Conservation (phyloP, 306 rosid genomes). For the Fragaria vesca region DNA sequence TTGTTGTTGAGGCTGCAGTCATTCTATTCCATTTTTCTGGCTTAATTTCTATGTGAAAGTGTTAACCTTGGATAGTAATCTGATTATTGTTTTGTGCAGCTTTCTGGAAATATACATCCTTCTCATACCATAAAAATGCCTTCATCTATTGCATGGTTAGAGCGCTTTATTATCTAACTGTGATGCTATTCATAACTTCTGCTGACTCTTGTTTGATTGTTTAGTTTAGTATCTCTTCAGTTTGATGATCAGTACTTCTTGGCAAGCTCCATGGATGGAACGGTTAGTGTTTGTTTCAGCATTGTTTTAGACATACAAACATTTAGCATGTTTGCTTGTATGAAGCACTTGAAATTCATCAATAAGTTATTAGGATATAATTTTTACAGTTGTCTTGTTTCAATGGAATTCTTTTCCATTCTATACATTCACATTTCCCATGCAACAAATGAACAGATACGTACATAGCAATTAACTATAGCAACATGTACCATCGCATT, state of each 20-base stretch:
- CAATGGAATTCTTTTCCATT: neutral
- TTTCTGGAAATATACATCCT: conserved; percentile 56
- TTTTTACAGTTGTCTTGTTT: neutral
- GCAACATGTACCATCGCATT: neutral
- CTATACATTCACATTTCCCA: neutral
- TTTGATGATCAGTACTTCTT: conserved; percentile 78
- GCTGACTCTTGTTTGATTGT: conserved; percentile 27
- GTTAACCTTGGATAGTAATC: conserved; percentile 18
- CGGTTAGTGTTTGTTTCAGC: conserved; percentile 51
- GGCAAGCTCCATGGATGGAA: conserved; percentile 97
- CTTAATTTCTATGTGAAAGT: neutral
- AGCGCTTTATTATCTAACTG: conserved; percentile 14
- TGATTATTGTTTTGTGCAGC: conserved; percentile 42
- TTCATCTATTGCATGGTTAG: conserved; percentile 78
- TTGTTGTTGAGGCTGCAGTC: neutral
- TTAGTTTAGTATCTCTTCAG: conserved; percentile 75
- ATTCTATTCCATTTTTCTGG: neutral
- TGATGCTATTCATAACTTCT: conserved; percentile 14
- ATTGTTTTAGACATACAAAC: neutral
- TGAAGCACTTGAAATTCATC: neutral
- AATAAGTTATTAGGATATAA: neutral
- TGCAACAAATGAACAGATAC: neutral
- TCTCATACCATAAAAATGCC: conserved; percentile 67
- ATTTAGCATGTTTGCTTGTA: neutral
- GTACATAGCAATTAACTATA: neutral